Percentiles rank a stretch among this genome's conserved stretches.
Conservation (phyloP, 495 filamentous ascomycete species). For the Talaromyces borbonicus region DNA sequence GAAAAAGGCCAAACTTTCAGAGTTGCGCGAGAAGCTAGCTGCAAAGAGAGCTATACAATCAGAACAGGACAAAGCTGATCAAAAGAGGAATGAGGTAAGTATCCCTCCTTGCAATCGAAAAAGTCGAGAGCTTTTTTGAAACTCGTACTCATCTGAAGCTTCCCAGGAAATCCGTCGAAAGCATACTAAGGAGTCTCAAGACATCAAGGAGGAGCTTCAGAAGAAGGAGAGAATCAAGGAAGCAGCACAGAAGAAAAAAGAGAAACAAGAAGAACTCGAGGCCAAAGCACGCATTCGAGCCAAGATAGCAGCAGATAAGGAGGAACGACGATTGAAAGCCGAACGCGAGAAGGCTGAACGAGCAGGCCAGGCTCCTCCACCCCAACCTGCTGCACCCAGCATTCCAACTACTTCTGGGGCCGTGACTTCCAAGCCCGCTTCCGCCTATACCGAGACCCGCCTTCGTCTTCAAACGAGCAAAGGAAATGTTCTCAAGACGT, state of each 20-base stretch:
- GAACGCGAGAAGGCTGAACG: conserved; percentile 77
- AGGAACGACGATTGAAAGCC: conserved; percentile 68
- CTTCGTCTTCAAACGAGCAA: conserved; percentile 67
- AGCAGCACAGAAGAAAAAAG: conserved; percentile 68
- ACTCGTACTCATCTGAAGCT: neutral
- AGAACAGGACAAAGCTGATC: conserved; percentile 67
- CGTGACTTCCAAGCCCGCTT: conserved; percentile 44
- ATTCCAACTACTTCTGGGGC: conserved; percentile 31
- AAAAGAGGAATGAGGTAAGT: conserved; percentile 81
- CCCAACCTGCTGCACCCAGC: conserved; percentile 28
- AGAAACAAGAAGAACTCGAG: conserved; percentile 79
- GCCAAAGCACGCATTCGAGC: conserved; percentile 83
- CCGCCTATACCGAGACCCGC: conserved; percentile 67
- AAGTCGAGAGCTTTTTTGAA: neutral
- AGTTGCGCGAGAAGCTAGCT: conserved; percentile 60
- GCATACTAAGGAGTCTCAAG: conserved; percentile 66
- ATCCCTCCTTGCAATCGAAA: too few species aligned
- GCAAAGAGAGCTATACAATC: conserved; percentile 64
- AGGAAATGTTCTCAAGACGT: conserved; percentile 72
- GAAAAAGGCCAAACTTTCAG: conserved; percentile 67
- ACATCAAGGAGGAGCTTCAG: conserved; percentile 71
- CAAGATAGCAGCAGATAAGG: conserved; percentile 86
- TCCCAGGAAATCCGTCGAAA: conserved; percentile 75
- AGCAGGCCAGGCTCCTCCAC: conserved; percentile 54
- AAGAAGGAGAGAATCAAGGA: conserved; percentile 87